Evolutionary conservation across 257 asterid species (phyloP).

Genomic region (Nemophila menziesii): DNA sequence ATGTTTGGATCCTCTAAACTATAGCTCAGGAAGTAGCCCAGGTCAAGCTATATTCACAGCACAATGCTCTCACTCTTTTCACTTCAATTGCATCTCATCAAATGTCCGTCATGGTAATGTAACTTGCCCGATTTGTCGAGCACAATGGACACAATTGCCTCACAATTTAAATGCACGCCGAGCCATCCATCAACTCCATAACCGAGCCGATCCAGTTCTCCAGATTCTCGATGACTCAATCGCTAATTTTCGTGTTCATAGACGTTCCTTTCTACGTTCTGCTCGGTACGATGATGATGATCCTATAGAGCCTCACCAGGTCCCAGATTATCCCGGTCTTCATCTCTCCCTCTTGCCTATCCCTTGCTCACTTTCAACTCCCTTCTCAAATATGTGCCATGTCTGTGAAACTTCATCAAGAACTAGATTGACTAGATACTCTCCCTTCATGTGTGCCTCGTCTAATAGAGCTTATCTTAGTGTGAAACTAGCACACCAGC

Average conservation of each 20-base stretch:
- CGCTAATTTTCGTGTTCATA: constrained; percentile 66
- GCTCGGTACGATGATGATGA: constrained; percentile 86
- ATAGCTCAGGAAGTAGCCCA: constrained; percentile 53
- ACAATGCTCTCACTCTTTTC: constrained; percentile 85
- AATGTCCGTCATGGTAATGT: constrained; percentile 82
- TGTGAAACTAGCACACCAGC: constrained; percentile 50
- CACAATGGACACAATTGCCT: constrained; percentile 88
- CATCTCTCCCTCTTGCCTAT: constrained; percentile 43
- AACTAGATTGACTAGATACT: constrained; percentile 23
- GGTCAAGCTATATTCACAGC: constrained; percentile 92
- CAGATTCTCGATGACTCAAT: constrained; percentile 87
- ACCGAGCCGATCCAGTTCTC: constrained; percentile 64
- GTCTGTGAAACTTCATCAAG: constrained; percentile 10
- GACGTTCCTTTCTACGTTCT: constrained; percentile 72
- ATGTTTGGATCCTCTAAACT: constrained; percentile 65
- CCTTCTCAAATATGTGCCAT: constrained; percentile 13
- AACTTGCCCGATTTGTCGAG: constrained; percentile 91
- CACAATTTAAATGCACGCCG: constrained; percentile 38
- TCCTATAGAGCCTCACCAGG: constrained; percentile 57
- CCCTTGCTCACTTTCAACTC: constrained; percentile 20
- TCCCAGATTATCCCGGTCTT: constrained; percentile 36
- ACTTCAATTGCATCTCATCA: constrained; percentile 87
- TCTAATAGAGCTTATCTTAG: constrained; percentile 37
- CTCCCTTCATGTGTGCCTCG: constrained; percentile 25
- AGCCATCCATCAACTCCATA: constrained; percentile 26